phyloP scores from a whole-genome alignment of 108 stramenopile genomes.

The Nitzschia sp. region DNA sequence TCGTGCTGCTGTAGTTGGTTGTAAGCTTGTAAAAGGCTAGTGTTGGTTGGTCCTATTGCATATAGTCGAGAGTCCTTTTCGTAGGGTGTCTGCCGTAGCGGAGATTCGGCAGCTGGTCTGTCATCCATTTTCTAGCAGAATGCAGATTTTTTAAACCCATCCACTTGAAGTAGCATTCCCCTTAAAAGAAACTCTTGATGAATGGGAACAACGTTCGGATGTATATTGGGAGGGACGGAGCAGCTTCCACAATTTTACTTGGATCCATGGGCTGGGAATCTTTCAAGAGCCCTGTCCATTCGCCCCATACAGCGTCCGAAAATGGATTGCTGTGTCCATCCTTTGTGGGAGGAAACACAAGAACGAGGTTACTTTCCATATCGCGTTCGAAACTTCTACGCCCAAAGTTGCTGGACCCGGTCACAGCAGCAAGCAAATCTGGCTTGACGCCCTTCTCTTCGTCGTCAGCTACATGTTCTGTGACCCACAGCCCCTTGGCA shows the following conservation, averaged over 20 bases:
- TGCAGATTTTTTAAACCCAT: too few species aligned
- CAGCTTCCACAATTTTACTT: constrained; percentile 7
- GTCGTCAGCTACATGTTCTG: neutral
- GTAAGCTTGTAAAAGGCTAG: too few species aligned
- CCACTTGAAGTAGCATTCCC: too few species aligned
- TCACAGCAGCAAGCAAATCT: constrained; percentile 49
- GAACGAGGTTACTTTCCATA: constrained; percentile 76
- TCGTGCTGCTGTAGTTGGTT: too few species aligned
- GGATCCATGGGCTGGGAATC: neutral
- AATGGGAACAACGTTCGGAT: constrained; percentile 24
- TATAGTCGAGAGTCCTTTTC: too few species aligned
- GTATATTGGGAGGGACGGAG: constrained; percentile 26
- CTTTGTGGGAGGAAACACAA: constrained; percentile 51
- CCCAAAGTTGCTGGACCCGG: constrained; percentile 83
- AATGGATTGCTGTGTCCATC: neutral
- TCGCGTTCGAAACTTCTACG: constrained; percentile 64
- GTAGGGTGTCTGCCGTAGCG: too few species aligned
- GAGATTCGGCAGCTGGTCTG: too few species aligned
- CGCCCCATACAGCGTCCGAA: constrained; percentile 4
- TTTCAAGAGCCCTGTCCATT: constrained; percentile 25
- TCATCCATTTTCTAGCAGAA: too few species aligned
- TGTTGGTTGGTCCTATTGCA: too few species aligned
- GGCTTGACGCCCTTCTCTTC: constrained; percentile 17
- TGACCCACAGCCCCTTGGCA: constrained; percentile 83
- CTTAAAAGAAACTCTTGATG: constrained; percentile 37